phyloP scores from a whole-genome alignment of 73 alveolate genomes.

The Symbiodinium natans region DNA sequence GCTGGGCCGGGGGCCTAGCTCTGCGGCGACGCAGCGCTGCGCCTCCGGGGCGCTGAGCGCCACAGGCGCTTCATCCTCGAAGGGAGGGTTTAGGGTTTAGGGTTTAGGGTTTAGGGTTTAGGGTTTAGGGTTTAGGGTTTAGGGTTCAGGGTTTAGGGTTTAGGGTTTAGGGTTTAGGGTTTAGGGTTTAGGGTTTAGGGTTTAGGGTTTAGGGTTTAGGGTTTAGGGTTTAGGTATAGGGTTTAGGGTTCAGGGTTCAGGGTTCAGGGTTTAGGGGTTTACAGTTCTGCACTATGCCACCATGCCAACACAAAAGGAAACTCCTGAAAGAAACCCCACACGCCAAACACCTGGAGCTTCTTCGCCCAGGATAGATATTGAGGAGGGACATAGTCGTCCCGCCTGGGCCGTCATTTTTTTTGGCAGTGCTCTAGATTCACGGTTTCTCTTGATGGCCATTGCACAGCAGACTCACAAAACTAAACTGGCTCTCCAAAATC shows the following conservation, averaged over 20 bases:
- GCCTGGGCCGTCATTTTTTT: constrained; percentile 1
- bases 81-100: background rate
- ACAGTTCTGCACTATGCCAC: too few species aligned
- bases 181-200: too few species aligned
- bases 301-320: too few species aligned
- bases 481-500: too few species aligned
- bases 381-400: constrained; percentile 60
- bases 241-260: too few species aligned
- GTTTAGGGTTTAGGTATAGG: too few species aligned
- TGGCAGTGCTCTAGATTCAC: too few species aligned
- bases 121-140: background rate
- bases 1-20: background rate
- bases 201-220: too few species aligned
- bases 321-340: background rate
- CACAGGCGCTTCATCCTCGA: constrained; percentile 74
- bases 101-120: background rate
- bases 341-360: constrained; percentile 20
- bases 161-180: background rate
- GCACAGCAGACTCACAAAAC: too few species aligned
- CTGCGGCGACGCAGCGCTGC: constrained; percentile 36
- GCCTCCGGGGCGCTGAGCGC: constrained; percentile 37
- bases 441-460: too few species aligned
- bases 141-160: background rate
- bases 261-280: too few species aligned
- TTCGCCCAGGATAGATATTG: constrained; percentile 76